phyloP scores from a whole-genome alignment of 1,139 yeast genomes.

The Geotrichum aggregatum region DNA sequence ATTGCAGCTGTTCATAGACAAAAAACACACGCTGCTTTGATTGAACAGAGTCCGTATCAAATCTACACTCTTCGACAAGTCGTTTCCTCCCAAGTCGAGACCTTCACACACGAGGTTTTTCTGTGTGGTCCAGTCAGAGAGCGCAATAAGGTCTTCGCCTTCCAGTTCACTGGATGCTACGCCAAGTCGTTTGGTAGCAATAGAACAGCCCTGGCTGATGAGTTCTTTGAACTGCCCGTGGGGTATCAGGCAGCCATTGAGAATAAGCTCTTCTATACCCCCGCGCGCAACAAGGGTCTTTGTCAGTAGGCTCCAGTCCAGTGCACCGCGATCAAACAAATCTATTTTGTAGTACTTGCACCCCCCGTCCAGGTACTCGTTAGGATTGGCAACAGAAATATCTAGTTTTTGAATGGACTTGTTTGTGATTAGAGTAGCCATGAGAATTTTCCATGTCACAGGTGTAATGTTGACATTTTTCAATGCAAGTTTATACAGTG shows the following conservation, averaged over 20 bases:
- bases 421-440: conserved; percentile 64
- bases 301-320: conserved; percentile 74
- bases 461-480: conserved; percentile 73
- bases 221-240: conserved; percentile 46
- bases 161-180: conserved; percentile 69
- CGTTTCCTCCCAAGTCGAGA: conserved; percentile 66
- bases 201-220: conserved; percentile 51
- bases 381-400: conserved; percentile 22
- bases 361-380: conserved; percentile 16
- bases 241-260: conserved; percentile 72
- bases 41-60: conserved; percentile 23
- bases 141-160: conserved; percentile 49
- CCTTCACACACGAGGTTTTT: conserved; percentile 63
- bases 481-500: conserved; percentile 66
- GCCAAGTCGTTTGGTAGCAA: conserved; percentile 66
- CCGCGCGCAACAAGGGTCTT: conserved; percentile 55
- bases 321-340: conserved; percentile 51
- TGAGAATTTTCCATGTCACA: conserved; percentile 68
- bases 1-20: conserved; percentile 69
- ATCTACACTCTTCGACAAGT: not conserved
- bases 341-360: conserved; percentile 20
- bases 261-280: conserved; percentile 76
- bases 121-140: conserved; percentile 60
- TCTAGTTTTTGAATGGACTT: conserved; percentile 62
- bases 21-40: conserved; percentile 44